These are phyloP conservation scores for Mikania micrantha DNA, from an alignment of 129 eudicot genomes.

Conservation along the genomic window DNA sequence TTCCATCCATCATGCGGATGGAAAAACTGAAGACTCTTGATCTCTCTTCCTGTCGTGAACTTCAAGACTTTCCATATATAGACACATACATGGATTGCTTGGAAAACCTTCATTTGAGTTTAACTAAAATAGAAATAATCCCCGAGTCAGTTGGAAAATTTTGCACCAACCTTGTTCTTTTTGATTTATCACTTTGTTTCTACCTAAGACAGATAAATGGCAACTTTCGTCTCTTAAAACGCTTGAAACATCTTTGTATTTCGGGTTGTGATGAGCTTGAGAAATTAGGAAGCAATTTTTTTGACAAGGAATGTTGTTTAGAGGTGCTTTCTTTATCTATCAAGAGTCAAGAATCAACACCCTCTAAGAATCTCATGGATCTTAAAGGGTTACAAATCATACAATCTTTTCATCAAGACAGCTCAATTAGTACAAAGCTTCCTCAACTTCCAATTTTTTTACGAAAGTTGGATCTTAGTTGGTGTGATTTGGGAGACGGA, in stretches of 20 bases:
- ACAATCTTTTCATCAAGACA: background rate
- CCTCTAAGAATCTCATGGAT: background rate
- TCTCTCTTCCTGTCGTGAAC: rapidly evolving
- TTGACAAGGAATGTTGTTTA: background rate
- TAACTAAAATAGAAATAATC: background rate
- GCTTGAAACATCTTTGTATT: background rate
- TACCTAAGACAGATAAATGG: background rate
- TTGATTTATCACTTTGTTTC: background rate
- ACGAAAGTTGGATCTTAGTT: background rate
- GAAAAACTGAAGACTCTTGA: background rate
- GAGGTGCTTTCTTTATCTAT: background rate
- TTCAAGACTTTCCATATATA: background rate
- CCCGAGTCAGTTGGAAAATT: background rate
- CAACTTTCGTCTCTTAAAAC: background rate
- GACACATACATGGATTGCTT: background rate
- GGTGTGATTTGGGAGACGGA: background rate
- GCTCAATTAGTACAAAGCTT: background rate
- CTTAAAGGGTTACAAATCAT: background rate
- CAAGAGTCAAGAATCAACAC: background rate
- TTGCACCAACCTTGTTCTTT: constrained; percentile 3
- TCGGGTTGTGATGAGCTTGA: background rate
- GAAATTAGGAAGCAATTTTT: background rate
- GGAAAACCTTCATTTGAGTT: background rate
- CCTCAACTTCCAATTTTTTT: background rate
- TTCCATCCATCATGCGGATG: constrained; percentile 4